A percentile compares a stretch with the other conserved stretches of the same genome.
phyloP scores from a whole-genome alignment of 768 basidiomycete genomes.

The Suillus clintonianus region DNA sequence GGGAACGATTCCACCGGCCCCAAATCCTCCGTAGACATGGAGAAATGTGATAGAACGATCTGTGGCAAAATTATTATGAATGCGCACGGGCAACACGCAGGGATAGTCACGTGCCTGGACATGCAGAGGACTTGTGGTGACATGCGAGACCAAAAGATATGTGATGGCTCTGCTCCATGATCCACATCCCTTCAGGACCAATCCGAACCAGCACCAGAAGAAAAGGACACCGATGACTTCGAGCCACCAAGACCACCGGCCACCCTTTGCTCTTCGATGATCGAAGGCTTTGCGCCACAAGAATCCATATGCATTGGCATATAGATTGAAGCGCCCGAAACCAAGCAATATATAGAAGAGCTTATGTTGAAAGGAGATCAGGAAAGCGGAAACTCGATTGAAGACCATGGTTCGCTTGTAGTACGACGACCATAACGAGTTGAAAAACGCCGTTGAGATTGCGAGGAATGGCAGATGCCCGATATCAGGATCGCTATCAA shows the following conservation, averaged over 20 bases:
- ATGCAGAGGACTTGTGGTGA: slow-evolving; percentile 88
- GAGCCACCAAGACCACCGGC: slow-evolving; percentile 74
- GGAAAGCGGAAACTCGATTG: slow-evolving; percentile 62
- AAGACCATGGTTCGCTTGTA: slow-evolving; percentile 87
- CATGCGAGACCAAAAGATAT: slow-evolving; percentile 84
- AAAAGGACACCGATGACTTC: slow-evolving; percentile 77
- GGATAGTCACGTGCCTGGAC: slow-evolving; percentile 67
- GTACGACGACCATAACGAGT: slow-evolving; percentile 89
- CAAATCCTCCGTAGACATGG: slow-evolving; percentile 89
- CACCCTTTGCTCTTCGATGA: slow-evolving; percentile 63
- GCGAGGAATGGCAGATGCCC: slow-evolving; percentile 94
- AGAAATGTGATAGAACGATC: slow-evolving; percentile 98
- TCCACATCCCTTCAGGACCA: slow-evolving; percentile 69
- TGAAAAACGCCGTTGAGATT: slow-evolving; percentile 85
- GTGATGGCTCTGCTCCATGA: slow-evolving; percentile 66
- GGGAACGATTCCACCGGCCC: slow-evolving; percentile 91
- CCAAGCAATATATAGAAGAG: slow-evolving; percentile 90
- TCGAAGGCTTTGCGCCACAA: slow-evolving; percentile 68
- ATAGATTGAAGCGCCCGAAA: slow-evolving; percentile 94
- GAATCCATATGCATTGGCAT: slow-evolving; percentile 81
- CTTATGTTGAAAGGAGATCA: slow-evolving; percentile 84
- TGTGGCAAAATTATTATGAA: slow-evolving; percentile 23
- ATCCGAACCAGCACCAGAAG: slow-evolving; percentile 89
- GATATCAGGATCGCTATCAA: slow-evolving; percentile 75
- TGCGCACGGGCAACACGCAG: neutral